A percentile compares a stretch with the other conserved stretches of the same genome.
These are phyloP conservation scores for Claviceps monticola DNA, from an alignment of 2,329 filamentous ascomycete species.

Conservation along the genomic window DNA sequence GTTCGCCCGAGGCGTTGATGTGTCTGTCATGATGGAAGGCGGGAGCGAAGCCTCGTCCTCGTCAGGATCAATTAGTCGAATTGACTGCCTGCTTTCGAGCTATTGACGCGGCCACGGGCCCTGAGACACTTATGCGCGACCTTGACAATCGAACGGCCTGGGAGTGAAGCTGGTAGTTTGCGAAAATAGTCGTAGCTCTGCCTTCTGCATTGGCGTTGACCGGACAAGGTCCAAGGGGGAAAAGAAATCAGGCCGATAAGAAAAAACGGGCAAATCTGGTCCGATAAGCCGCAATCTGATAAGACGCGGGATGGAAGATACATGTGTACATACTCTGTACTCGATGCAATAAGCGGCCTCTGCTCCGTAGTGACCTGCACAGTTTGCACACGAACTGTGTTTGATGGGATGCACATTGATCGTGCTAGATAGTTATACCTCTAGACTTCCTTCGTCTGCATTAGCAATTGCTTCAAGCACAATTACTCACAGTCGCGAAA, in stretches of 20 bases:
- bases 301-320: slow-evolving; percentile 8
- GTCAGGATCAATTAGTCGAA: background rate
- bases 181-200: background rate
- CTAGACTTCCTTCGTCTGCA: no score
- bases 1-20: background rate
- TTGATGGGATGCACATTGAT: no score
- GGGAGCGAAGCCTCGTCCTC: background rate
- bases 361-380: no score
- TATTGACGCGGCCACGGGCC: background rate
- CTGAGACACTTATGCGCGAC: background rate
- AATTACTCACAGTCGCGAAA: no score
- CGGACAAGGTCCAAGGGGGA: background rate
- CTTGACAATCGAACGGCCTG: background rate
- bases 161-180: background rate
- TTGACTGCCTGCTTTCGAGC: background rate
- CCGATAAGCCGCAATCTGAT: slow-evolving; percentile 5
- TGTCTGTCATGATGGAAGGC: background rate
- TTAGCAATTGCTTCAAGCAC: no score
- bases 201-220: no score
- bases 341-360: background rate
- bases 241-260: slow-evolving; percentile 15
- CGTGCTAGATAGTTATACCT: no score
- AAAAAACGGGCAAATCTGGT: background rate
- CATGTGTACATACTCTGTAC: background rate
- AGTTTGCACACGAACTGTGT: no score